Evolutionary conservation across 1,284 basidiomycete species (phyloP), one percentile per base, ranked within the genome.

Genomic region (Tilletia caries): DNA sequence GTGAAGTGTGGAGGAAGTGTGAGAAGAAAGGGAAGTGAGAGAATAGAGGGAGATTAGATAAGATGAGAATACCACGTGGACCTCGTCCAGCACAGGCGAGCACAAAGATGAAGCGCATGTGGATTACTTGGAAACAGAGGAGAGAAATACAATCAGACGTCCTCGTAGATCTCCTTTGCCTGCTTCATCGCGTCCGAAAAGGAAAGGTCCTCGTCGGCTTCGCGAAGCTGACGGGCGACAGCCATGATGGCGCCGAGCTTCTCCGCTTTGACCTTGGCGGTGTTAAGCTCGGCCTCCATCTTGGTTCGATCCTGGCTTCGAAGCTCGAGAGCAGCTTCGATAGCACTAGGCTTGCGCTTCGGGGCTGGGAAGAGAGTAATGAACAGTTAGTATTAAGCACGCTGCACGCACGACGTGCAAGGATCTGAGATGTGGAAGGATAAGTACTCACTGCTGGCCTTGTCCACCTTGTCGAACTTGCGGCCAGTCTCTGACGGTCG

Each of bases 201-300:
- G 2, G n/a, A 1, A 25, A 60, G n/a, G 10, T 10, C 20, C n/a
- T 18, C 10, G 32, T 60, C 54, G 13, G 32, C 25, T 8, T 60
- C 54, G 6, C 54, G 54, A 32, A 60, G n/a, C 54, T 60, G n/a
- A 10, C 54, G 54, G 25, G 27, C 54, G 27, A 60, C 12, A 25
- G 13, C 29, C 54, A 58, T 29, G 6, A 58, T 6, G 23, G 54
- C 27, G 8, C n/a, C n/a, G 54, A 32, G 8, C 5, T 25, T 5
- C 25, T 27, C 32, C 1, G 54, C 6, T 20, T 33, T 27, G 20
- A 60, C 8, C 4, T 32, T 60, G n/a, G 27, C 54, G 23, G 6
- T 6, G 54, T 60, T 60, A 2, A 60, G 54, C 32, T 60, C 25
- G 8, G 54, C 6, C 25, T 60, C 54, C 54, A 60, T 60, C 54